Base-by-base conservation (phyloP, 192 early-diverging fungal genomes). In the Spinellus fusiger region DNA sequence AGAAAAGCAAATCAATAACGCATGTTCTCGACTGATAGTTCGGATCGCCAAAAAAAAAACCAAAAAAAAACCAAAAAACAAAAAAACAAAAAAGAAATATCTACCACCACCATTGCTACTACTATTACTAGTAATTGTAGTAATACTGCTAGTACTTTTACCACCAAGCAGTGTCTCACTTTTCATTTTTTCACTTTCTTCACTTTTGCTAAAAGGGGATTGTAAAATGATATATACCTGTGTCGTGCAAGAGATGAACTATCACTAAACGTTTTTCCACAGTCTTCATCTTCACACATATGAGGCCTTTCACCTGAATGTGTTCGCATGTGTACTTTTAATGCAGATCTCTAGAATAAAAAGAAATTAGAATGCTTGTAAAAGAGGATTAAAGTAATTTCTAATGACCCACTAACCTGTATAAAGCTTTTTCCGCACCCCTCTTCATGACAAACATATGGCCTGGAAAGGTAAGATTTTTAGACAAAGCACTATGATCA, bases 401-500 rank as follows among this genome's bases (percentile, higher is more conserved):
- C 32, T 18, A 29, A 31, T 12, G 38, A 46, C n/a, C 2, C 25
- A 2, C 32, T 9, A 58, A 77, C 76, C 64, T 78, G 88, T 67
- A 93, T 90, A 58, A 93, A 93, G 47, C 86, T 80, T 78, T 93
- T 93, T 57, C 80, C 84, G 64, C 91, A 93, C 46, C 76, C 80
- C 25, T 64, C 56, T 55, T 84, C 80, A 22, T 55, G 54, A 66
- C 90, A 92, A 32, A 73, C 65, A 67, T 84, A 92, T 6, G 90
- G 88, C 66, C 84, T 83, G 63, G 31, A 37, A 63, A 46, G 13
- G 49, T 28, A 8, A 56, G 15, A 26, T 64, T 32, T 28, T 31
- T n/a, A n/a, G n/a, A n/a, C n/a, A n/a, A n/a, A 56, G 27, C 31
- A 27, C 33, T 33, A n/a, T 47, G 28, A 20, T 55, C 33, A 13